Evolutionary conservation across 441 rosid species (phyloP).

Genomic region (Melastoma candidum): DNA sequence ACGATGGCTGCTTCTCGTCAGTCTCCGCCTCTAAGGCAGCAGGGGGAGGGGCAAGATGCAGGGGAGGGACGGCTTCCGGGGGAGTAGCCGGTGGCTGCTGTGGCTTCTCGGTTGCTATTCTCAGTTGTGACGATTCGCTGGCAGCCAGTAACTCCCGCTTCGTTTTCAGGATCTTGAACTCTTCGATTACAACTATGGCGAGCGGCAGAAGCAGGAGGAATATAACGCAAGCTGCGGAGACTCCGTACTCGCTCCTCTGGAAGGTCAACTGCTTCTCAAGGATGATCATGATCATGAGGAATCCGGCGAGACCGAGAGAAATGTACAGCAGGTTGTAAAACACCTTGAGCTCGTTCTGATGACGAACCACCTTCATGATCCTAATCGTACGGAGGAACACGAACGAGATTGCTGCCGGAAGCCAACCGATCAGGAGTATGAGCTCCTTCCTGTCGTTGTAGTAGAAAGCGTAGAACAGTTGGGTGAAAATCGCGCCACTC

Average conservation of each 20-base stretch:
- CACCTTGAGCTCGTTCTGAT: constrained; percentile 15
- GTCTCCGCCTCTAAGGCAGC: background rate
- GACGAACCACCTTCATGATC: constrained; percentile 15
- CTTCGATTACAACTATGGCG: constrained; percentile 7
- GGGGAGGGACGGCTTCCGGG: background rate
- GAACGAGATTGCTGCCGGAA: constrained; percentile 12
- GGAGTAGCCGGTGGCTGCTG: background rate
- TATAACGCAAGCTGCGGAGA: constrained; percentile 5
- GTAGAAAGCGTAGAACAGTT: constrained; percentile 11
- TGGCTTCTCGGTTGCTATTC: constrained; percentile 11
- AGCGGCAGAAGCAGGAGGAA: constrained; percentile 17
- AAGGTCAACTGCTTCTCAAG: constrained; percentile 7
- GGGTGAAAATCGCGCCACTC: constrained; percentile 17
- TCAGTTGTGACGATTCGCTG: constrained; percentile 3
- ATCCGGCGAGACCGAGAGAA: constrained; percentile 13
- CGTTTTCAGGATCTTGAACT: constrained; percentile 9
- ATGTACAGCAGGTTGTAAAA: constrained; percentile 13
- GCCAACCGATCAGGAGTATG: constrained; percentile 15
- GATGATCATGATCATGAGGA: constrained; percentile 19
- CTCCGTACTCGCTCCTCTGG: constrained; percentile 12
- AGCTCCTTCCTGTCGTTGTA: constrained; percentile 4
- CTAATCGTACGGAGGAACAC: constrained; percentile 13
- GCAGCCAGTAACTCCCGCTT: constrained; percentile 10
- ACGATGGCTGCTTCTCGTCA: constrained; percentile 12
- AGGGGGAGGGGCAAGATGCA: no score